Percentiles rank a stretch among this genome's conserved stretches.
Evolutionary conservation across 306 rosid genomes (phyloP).

Genomic region (Gillenia trifoliata): DNA sequence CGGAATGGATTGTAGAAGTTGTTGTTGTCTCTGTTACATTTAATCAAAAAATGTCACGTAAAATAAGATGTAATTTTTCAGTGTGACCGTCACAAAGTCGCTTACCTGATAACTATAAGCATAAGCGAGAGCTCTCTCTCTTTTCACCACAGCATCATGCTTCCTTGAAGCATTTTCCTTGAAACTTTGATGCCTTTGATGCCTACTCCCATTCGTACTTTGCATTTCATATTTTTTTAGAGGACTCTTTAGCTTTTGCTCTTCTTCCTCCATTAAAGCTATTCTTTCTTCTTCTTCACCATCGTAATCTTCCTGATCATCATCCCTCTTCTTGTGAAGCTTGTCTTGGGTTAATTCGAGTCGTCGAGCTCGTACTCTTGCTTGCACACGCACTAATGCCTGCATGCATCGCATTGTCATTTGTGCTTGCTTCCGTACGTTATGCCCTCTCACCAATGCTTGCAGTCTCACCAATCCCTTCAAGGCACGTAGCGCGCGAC

Average conservation of each 20-base stretch:
- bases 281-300: conserved; percentile 21
- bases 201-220: conserved; percentile 44
- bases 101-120: conserved; percentile 66
- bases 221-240: conserved; percentile 22
- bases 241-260: conserved; percentile 41
- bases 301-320: conserved; percentile 13
- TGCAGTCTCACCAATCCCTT: conserved; percentile 89
- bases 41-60: background rate
- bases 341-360: conserved; percentile 49
- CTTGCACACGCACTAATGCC: conserved; percentile 85
- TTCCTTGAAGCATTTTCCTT: conserved; percentile 41
- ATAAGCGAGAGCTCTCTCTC: conserved; percentile 81
- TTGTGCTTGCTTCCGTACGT: conserved; percentile 90
- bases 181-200: conserved; percentile 24
- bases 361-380: conserved; percentile 72
- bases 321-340: conserved; percentile 31
- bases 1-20: conserved; percentile 24
- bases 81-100: background rate
- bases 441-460: conserved; percentile 90
- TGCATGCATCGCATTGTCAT: conserved; percentile 98
- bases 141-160: conserved; percentile 58
- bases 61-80: too few relatives aligned
- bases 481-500: conserved; percentile 83
- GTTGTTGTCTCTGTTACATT: conserved; percentile 29
- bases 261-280: conserved; percentile 21